Evolutionary conservation across 148 eudicot species (phyloP), one percentile per base, ranked within the genome.

Genomic region (Chenopodium suecicum): DNA sequence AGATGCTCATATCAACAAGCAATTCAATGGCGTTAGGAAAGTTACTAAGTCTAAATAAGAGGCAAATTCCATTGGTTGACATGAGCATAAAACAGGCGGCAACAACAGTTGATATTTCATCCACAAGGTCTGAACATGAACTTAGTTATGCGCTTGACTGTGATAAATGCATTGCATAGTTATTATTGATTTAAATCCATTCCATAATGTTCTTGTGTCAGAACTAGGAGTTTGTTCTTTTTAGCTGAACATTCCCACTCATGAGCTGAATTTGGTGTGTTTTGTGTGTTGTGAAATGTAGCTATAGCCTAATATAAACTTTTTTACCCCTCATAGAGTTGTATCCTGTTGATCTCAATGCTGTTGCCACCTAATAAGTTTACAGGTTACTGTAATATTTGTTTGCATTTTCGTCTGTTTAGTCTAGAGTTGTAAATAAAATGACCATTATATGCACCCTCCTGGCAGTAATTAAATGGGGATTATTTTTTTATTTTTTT

Each of bases 1-100:
- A 92, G 87, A 88, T 95, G 93, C 89, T 91, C 54, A 82, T 89
- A 31, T 88, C 93, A 82, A 90, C 94, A 44, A 84, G 85, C 76
- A 87, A 84, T 79, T 81, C 93, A 77, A 82, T 80, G 79, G 93
- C 98, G 44, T 78, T 95, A 81, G 98, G 94, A 60, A 94, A 94
- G 82, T 76, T 94, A 85, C 86, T 94, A 65, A 79, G 85, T 80
- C 86, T 82, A 84, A 83, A 85, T 77, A 83, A 64, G 81, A 76
- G 74, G 65, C 82, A 80, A 69, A 34, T 11, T 60, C 75, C 80
- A 41, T 37, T 62, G 34, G 62, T 81, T 34, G 80, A 73, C 11
- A 64, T 41, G 56, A 78, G 73, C 72, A 81, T 79, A 31, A 83
- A 80, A 68, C 80, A 48, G 75, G 84, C 52, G 44, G 77, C 86